These are phyloP conservation scores for Podaxis rugospora DNA, from an alignment of 768 basidiomycete genomes.

Conservation along the genomic window DNA sequence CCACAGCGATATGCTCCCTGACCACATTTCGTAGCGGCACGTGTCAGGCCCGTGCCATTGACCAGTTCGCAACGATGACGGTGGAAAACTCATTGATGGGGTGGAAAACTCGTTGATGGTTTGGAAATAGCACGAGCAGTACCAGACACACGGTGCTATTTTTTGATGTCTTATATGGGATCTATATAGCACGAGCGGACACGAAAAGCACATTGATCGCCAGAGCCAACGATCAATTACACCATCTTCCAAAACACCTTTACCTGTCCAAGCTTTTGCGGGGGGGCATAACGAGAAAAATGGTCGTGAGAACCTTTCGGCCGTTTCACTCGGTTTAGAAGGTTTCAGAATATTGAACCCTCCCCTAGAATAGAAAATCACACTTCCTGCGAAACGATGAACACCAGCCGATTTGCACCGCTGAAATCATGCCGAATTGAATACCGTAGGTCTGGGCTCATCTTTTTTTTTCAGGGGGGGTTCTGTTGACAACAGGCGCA, in stretches of 20 bases:
- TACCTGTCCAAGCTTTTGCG: neutral
- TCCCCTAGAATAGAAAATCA: neutral
- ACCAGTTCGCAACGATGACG: neutral
- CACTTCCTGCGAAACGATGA: neutral
- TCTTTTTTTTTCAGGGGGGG: neutral
- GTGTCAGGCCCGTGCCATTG: neutral
- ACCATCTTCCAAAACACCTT: neutral
- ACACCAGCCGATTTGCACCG: neutral
- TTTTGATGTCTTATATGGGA: neutral
- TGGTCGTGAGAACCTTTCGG: neutral
- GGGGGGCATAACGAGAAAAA: neutral
- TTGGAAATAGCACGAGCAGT: slow-evolving; percentile 2
- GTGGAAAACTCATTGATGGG: neutral
- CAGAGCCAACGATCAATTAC: neutral
- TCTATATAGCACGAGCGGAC: neutral
- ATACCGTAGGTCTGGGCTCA: slow-evolving; percentile 2
- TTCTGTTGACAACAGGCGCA: neutral
- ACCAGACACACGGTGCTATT: neutral
- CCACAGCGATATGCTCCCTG: neutral
- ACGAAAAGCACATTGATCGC: neutral
- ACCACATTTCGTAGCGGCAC: neutral
- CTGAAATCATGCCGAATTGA: slow-evolving; percentile 3
- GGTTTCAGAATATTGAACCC: neutral
- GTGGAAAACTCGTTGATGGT: neutral
- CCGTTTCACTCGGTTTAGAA: neutral